phyloP scores from a whole-genome alignment of 331 rosid species.

The Quercus lobata region DNA sequence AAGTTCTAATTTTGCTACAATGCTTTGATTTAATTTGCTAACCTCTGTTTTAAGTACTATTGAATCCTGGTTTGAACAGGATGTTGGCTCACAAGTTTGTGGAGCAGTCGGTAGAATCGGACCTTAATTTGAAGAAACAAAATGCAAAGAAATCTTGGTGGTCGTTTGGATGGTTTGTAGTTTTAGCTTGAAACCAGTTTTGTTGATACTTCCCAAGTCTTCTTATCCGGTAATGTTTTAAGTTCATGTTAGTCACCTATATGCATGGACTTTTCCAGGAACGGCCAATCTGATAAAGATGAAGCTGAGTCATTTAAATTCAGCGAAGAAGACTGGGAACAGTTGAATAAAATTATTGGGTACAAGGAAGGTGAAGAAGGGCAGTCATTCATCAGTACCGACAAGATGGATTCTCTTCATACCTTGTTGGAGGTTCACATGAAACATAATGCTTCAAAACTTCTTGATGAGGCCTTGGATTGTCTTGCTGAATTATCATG shows the following conservation, averaged over 20 bases:
- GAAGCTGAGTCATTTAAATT: slow-evolving; percentile 67
- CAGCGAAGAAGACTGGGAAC: slow-evolving; percentile 88
- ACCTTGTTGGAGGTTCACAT: slow-evolving; percentile 74
- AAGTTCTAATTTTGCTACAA: background rate
- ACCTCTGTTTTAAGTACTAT: background rate
- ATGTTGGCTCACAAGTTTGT: slow-evolving; percentile 95
- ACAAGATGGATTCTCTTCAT: slow-evolving; percentile 66
- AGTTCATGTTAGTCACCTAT: slow-evolving; percentile 14
- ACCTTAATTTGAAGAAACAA: slow-evolving; percentile 44
- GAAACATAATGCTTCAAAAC: slow-evolving; percentile 92
- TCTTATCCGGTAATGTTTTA: background rate
- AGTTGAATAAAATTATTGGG: slow-evolving; percentile 82
- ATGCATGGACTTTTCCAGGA: slow-evolving; percentile 46
- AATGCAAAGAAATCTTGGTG: slow-evolving; percentile 76
- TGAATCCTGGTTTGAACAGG: slow-evolving; percentile 44
- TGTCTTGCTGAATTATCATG: slow-evolving; percentile 87
- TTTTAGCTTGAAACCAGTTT: slow-evolving; percentile 19
- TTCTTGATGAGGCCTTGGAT: slow-evolving; percentile 66
- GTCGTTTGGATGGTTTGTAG: slow-evolving; percentile 73
- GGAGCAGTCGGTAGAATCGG: slow-evolving; percentile 59
- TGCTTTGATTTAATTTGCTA: background rate
- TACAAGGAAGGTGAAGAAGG: slow-evolving; percentile 75
- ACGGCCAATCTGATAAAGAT: slow-evolving; percentile 53
- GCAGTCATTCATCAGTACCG: slow-evolving; percentile 34
- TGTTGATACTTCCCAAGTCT: background rate